A percentile compares a stretch with the other conserved stretches of the same genome.
phyloP scores from a whole-genome alignment of 1,139 yeast genomes.

The Yamadazyma blattariae region DNA sequence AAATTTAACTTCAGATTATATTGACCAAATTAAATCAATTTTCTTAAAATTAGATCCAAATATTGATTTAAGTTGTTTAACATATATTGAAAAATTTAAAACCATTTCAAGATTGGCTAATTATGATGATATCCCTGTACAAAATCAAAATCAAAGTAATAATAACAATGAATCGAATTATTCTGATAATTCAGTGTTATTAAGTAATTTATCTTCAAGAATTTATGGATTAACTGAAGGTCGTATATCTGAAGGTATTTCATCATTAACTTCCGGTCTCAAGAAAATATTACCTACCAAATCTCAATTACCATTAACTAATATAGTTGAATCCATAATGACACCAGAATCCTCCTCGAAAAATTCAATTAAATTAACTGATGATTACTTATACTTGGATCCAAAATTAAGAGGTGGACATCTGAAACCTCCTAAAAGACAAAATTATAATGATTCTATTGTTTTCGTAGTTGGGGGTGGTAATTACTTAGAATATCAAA shows the following conservation, averaged over 20 bases:
- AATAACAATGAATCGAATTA: conserved; percentile 17
- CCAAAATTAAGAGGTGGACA: conserved; percentile 90
- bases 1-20: conserved; percentile 63
- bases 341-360: conserved; percentile 69
- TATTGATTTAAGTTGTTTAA: conserved; percentile 62
- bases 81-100: conserved; percentile 75
- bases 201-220: conserved; percentile 74
- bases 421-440: conserved; percentile 85
- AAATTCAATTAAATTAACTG: conserved; percentile 66
- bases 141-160: conserved; percentile 17
- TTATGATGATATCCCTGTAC: conserved; percentile 16
- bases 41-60: conserved; percentile 54
- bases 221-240: conserved; percentile 87
- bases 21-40: conserved; percentile 61
- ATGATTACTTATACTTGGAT: conserved; percentile 86
- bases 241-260: conserved; percentile 70
- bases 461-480: conserved; percentile 98
- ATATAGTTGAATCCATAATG: conserved; percentile 86
- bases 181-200: conserved; percentile 54
- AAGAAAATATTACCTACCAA: conserved; percentile 86
- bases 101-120: conserved; percentile 70
- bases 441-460: conserved; percentile 72
- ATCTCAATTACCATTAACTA: conserved; percentile 84
- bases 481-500: conserved; percentile 88
- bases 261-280: conserved; percentile 83